phyloP scores from a whole-genome alignment of 2,329 filamentous ascomycete genomes.

The Elsinoe arachidis region DNA sequence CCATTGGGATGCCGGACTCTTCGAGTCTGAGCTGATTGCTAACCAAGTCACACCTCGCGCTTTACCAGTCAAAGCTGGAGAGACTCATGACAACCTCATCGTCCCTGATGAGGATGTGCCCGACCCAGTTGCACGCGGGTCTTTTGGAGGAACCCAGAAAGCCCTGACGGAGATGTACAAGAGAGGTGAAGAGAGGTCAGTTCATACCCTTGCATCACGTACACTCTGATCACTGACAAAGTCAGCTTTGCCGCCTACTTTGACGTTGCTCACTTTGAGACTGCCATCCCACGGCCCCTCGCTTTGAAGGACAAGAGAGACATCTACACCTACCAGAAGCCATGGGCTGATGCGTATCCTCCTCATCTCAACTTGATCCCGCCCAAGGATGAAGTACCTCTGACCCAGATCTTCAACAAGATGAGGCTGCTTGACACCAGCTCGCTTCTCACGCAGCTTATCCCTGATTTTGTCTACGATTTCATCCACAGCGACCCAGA shows the following conservation, averaged over 20 bases:
- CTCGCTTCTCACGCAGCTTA: conserved; percentile 19
- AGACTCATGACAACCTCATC: conserved; percentile 16
- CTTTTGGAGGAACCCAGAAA: conserved; percentile 18
- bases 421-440: conserved; percentile 22
- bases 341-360: conserved; percentile 21
- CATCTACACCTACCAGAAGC: conserved; percentile 19
- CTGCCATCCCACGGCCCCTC: conserved; percentile 17
- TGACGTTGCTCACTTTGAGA: conserved; percentile 20
- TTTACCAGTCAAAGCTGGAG: conserved; percentile 14
- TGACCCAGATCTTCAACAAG: conserved; percentile 23
- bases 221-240: background rate
- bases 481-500: conserved; percentile 6
- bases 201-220: background rate
- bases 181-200: conserved; percentile 19
- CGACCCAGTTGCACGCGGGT: conserved; percentile 16
- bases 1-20: conserved; percentile 18
- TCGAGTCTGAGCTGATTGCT: conserved; percentile 18
- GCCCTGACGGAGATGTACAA: conserved; percentile 20
- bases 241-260: conserved; percentile 16
- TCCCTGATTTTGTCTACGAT: conserved; percentile 18
- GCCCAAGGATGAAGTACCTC: conserved; percentile 18
- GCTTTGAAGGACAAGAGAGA: conserved; percentile 18
- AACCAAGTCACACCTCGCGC: conserved; percentile 11
- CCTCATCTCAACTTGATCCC: conserved; percentile 25
- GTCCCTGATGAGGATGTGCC: conserved; percentile 15